These are phyloP conservation scores for Malassezia caprae DNA, from an alignment of 1,284 basidiomycete species.

Conservation along the genomic window DNA sequence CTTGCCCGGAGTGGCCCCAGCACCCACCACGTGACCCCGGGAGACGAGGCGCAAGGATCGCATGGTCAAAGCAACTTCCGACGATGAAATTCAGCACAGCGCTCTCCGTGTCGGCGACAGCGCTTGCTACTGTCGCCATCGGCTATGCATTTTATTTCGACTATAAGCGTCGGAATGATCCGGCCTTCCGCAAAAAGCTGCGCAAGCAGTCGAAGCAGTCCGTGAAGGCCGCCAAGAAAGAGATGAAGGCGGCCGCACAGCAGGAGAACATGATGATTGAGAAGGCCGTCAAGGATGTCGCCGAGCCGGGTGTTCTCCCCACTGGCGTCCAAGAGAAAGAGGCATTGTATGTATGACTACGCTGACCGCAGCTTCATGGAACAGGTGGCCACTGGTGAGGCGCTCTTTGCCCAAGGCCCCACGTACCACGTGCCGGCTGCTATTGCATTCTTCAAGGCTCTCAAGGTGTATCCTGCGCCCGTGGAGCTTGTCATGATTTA, in stretches of 20 bases:
- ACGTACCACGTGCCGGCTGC: constrained; percentile 57
- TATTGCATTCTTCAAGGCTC: constrained; percentile 79
- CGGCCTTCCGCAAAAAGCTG: constrained; percentile 75
- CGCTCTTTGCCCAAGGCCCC: constrained; percentile 65
- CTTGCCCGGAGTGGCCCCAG: constrained; percentile 5
- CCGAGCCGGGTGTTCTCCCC: constrained; percentile 51
- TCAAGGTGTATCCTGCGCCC: constrained; percentile 85
- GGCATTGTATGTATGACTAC: constrained; percentile 17
- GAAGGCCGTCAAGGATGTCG: constrained; percentile 26
- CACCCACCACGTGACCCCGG: constrained; percentile 16
- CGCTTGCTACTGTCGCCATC: constrained; percentile 28
- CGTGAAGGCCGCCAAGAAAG: constrained; percentile 56
- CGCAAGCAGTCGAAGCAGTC: constrained; percentile 59
- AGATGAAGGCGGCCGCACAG: constrained; percentile 37
- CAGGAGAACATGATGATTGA: constrained; percentile 29
- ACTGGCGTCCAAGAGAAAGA: constrained; percentile 56
- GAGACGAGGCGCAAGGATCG: neutral
- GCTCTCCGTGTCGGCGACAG: constrained; percentile 9
- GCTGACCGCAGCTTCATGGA: constrained; percentile 66
- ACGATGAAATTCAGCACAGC: constrained; percentile 14
- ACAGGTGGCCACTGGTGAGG: constrained; percentile 77
- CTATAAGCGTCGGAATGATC: constrained; percentile 80
- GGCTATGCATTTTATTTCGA: constrained; percentile 65
- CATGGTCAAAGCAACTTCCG: neutral
- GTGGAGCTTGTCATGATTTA: constrained; percentile 71